Base-by-base conservation (phyloP, 1,284 basidiomycete genomes). In the Neotropicomus parvogracilis region DNA sequence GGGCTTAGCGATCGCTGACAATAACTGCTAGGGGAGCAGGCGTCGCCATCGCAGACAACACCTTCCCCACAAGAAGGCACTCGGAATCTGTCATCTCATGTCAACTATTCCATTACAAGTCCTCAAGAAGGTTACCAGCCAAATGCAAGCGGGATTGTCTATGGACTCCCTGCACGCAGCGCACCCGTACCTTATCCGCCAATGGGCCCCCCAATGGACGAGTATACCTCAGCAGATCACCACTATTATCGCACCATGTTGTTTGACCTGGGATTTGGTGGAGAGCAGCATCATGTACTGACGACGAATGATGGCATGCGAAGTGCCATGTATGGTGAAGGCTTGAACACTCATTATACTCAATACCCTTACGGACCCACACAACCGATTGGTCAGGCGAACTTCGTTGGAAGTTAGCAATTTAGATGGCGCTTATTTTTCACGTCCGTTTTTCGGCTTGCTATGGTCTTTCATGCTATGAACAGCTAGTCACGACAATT, bases 221-320 rank as follows among this genome's bases (percentile, higher is more conserved):
- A 27, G 13, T 65, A 62, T 40, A 63, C 77, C 7, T 70, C 79
- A 53, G 71, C 74, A 29, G 82, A 85, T 59, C 75, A 75, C 14
- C 70, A 78, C 40, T 88, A 88, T 64, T 86, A 81, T 75, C 77
- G 77, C 55, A 78, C 78, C 49, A 85, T 88, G 81, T 78, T 85
- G 55, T 66, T 78, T 44, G 83, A 86, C 53, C 72, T 86, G 19
- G 85, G 85, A 16, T 81, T 77, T 54, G 76, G 77, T 29, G 74
- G 73, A 47, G 69, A 63, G 12, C 74, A 76, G 11, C 59, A 62
- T 14, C 56, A 62, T n/a, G 60, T 54, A 38, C 40, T 50, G 24
- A 29, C 55, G 20, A 40, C 52, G 27, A 54, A 50, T 36, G 63
- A 67, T 34, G 43, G 53, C 32, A 35, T 65, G 36, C 65, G 62